Base-by-base conservation (phyloP, 495 filamentous ascomycete genomes). In the Bacidia gigantensis region DNA sequence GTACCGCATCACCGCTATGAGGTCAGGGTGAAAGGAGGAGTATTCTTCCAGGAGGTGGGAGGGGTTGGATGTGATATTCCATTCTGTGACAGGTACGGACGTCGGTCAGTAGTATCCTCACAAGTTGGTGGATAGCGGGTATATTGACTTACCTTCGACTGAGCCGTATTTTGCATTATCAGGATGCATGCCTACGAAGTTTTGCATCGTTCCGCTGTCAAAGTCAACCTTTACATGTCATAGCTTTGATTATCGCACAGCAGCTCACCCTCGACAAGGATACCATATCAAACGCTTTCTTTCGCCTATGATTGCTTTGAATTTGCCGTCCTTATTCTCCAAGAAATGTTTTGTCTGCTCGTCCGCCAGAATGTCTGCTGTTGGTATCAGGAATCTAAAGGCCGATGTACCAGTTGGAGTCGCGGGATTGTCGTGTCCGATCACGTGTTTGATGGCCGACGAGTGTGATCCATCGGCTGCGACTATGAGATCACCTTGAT, bases 401-500 rank as follows among this genome's bases (percentile, higher is more conserved):
- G 64, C 60, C 3, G 68, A 76, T 3, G 32, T 65, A 67, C 47
- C 67, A 62, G 50, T 42, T 64, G 57, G 61, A 32, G 49, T 52
- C 0, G 55, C 64, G 0, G 67, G 67, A 26, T 10, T n/a, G 10
- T 39, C n/a, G n/a, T n/a, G n/a, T 10, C 32, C 32, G n/a, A n/a
- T 39, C 7, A 47, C 45, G 14, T 22, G 25, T 21, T 47, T 25
- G 5, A 25, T 23, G 3, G 45, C 45, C n/a, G 25, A 22, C 0
- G 3, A 22, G 25, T 79, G 73, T 42, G 74, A 55, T 0, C 76
- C 76, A 60, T 75, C 73, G 3, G 74, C 73, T 17, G 66, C 64
- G 21, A 79, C 53, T 40, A 76, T 62, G 5, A 79, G 49, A 53
- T 77, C 73, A 12, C 18, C 45, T 39, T 39, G 32, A 39, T 39